Conservation (phyloP, 177 flowering plant species). For the Tripterygium wilfordii region DNA sequence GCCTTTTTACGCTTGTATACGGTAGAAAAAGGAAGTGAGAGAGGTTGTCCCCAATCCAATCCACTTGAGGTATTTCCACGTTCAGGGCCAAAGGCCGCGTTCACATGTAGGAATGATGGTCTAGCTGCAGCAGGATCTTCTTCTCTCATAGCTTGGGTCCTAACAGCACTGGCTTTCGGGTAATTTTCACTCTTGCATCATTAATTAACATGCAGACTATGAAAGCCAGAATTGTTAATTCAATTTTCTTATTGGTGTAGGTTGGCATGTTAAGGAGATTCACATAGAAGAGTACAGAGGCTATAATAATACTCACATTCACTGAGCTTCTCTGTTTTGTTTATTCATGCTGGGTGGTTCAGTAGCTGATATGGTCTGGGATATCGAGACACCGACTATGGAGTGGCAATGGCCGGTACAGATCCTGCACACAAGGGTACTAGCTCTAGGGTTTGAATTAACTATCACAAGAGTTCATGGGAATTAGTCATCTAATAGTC, state of each 20-base stretch:
- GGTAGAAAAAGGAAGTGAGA: too few relatives aligned
- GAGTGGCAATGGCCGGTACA: constrained; percentile 17
- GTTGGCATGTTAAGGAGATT: constrained; percentile 84
- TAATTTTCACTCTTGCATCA: constrained; percentile 7
- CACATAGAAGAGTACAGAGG: constrained; percentile 70
- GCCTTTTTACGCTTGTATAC: too few relatives aligned
- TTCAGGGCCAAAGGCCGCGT: too few relatives aligned
- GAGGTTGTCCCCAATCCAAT: too few relatives aligned
- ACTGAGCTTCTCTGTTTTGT: constrained; percentile 53
- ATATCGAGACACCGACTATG: constrained; percentile 59
- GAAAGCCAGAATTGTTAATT: background rate
- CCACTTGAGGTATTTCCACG: too few relatives aligned
- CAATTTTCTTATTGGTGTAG: constrained; percentile 15
- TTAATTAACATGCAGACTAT: too few relatives aligned
- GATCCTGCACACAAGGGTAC: constrained; percentile 21
- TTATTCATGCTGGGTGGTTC: constrained; percentile 56
- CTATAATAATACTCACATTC: constrained; percentile 50
- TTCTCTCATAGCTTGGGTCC: constrained; percentile 73
- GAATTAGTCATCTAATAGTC: too few relatives aligned
- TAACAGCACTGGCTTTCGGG: constrained; percentile 89
- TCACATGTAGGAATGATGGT: constrained; percentile 87
- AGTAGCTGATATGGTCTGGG: constrained; percentile 83
- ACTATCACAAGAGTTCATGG: too few relatives aligned
- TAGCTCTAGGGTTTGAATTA: constrained; percentile 15
- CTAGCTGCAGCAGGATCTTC: constrained; percentile 74